Evolutionary conservation across 306 rosid genomes (phyloP).

Genomic region (Cicer bijugum): DNA sequence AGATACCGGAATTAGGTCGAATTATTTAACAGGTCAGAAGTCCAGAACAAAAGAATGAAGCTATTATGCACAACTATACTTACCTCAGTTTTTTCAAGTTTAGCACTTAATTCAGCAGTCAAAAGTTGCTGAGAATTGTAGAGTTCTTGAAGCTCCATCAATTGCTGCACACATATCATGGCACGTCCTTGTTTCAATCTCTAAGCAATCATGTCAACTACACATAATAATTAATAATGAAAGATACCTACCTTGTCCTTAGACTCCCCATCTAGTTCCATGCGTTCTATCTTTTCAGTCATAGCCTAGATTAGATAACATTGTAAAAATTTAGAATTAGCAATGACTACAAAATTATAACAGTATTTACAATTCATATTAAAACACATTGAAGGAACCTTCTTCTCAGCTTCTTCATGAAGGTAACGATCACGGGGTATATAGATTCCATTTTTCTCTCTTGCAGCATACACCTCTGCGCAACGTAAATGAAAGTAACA

Average conservation of each 20-base stretch:
- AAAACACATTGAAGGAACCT: slow-evolving; percentile 55
- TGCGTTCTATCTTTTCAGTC: slow-evolving; percentile 94
- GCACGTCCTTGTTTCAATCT: slow-evolving; percentile 32
- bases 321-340: slow-evolving; percentile 34
- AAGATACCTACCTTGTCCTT: slow-evolving; percentile 96
- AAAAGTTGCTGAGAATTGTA: slow-evolving; percentile 84
- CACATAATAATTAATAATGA: slow-evolving; percentile 39
- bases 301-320: slow-evolving; percentile 73
- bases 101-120: slow-evolving; percentile 75
- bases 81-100: slow-evolving; percentile 94
- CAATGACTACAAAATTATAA: slow-evolving; percentile 29
- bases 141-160: slow-evolving; percentile 89
- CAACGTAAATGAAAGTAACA: slow-evolving; percentile 27
- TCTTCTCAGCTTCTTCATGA: slow-evolving; percentile 94
- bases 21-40: slow-evolving; percentile 34
- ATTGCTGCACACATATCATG: slow-evolving; percentile 66
- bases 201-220: slow-evolving; percentile 8
- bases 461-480: slow-evolving; percentile 95
- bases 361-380: slow-evolving; percentile 11
- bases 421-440: slow-evolving; percentile 99
- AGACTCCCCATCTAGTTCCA: slow-evolving; percentile 91
- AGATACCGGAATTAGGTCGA: slow-evolving; percentile 41
- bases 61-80: not conserved
- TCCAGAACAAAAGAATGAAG: slow-evolving; percentile 35
- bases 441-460: slow-evolving; percentile 99